Evolutionary conservation across 176 grass and related monocot genomes (phyloP).

Genomic region (Carex myosuroides): DNA sequence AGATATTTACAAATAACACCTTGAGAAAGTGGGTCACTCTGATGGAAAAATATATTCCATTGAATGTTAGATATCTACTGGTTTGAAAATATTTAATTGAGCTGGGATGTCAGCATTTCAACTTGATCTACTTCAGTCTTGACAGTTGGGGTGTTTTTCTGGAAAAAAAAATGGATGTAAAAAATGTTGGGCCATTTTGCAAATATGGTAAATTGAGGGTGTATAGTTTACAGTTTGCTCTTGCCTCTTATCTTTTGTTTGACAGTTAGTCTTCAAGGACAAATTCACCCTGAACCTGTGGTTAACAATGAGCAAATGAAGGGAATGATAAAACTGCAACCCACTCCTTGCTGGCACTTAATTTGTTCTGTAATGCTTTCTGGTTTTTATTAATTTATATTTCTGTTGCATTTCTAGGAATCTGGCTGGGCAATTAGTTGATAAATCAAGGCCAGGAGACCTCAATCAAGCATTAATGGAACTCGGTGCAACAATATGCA

Average conservation of each 20-base stretch:
- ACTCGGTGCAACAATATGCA: constrained; percentile 82
- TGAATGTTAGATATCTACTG: neutral
- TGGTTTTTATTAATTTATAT: constrained; percentile 3
- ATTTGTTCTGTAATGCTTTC: neutral
- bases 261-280: neutral
- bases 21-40: neutral
- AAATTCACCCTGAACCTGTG: neutral
- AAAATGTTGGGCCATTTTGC: neutral
- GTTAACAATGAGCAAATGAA: neutral
- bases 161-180: neutral
- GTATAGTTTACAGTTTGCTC: neutral
- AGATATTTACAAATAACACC: neutral
- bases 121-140: neutral
- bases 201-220: neutral
- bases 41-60: neutral
- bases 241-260: neutral
- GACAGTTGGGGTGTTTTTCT: neutral
- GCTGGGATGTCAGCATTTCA: neutral
- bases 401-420: constrained; percentile 35
- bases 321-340: neutral
- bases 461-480: constrained; percentile 99
- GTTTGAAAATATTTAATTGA: neutral
- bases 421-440: constrained; percentile 61
- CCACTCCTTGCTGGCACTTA: neutral
- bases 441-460: constrained; percentile 83